Percentiles rank a stretch among this genome's conserved stretches.
Evolutionary conservation across 2,329 filamentous ascomycete species (phyloP).

Genomic region (Westerdykella ornata): DNA sequence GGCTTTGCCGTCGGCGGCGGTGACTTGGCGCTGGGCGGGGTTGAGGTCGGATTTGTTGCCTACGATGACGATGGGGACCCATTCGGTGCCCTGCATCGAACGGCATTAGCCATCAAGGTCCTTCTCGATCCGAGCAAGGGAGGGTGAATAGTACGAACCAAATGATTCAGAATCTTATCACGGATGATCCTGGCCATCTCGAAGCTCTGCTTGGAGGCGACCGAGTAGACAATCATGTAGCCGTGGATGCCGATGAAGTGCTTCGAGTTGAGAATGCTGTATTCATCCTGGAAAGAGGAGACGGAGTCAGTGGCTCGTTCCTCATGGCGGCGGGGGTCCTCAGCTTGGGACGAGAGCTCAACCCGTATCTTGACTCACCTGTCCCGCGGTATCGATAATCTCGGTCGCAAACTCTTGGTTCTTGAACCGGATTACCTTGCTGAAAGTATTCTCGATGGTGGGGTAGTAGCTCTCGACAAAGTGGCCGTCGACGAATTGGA

Average conservation of each 20-base stretch:
- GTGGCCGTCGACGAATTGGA: conserved; percentile 94
- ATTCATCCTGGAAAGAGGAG: conserved; percentile 66
- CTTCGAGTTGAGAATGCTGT: conserved; percentile 96
- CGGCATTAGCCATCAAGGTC: conserved; percentile 9
- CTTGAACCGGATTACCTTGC: conserved; percentile 87
- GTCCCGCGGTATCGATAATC: conserved; percentile 96
- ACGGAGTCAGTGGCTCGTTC: conserved; percentile 17
- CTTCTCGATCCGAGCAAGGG: too few species aligned
- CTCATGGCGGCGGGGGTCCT: conserved; percentile 4
- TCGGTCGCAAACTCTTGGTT: conserved; percentile 91
- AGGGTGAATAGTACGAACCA: conserved; percentile 52
- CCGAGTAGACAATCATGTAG: conserved; percentile 98
- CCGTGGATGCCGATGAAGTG: conserved; percentile 99
- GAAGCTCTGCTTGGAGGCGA: conserved; percentile 86
- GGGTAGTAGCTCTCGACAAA: conserved; percentile 99
- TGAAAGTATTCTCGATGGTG: conserved; percentile 98
- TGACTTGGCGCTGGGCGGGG: conserved; percentile 88
- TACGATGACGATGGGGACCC: conserved; percentile 87
- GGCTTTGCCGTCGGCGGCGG: conserved; percentile 74
- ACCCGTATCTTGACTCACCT: conserved; percentile 51
- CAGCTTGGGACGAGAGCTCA: conserved; percentile 1
- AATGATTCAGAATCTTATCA: conserved; percentile 94
- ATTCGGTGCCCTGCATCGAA: conserved; percentile 69
- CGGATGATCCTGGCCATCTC: conserved; percentile 96
- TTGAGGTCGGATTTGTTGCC: conserved; percentile 95